These are phyloP conservation scores for Aschersonia sp. DNA, from an alignment of 2,329 filamentous ascomycete genomes.

Conservation along the genomic window DNA sequence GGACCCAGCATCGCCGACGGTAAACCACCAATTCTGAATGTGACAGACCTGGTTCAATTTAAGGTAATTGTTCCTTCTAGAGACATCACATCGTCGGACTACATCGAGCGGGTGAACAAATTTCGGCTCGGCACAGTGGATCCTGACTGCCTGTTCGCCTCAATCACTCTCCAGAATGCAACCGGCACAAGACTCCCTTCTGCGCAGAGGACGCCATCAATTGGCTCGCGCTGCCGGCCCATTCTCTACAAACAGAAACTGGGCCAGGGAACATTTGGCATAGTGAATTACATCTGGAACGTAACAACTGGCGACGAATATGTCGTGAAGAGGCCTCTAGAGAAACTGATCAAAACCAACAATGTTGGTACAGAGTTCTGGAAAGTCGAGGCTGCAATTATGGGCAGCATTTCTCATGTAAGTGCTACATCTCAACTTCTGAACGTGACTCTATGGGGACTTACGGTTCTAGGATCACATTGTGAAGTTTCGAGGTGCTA, in stretches of 20 bases:
- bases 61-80: not conserved
- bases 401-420: slow-evolving; percentile 9
- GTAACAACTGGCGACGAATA: not conserved
- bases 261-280: not conserved
- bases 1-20: not conserved
- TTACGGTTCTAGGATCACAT: not conserved
- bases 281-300: not conserved
- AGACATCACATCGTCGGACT: not conserved
- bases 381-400: slow-evolving; percentile 10
- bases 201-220: not conserved
- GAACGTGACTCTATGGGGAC: slow-evolving; percentile 1
- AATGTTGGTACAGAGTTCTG: slow-evolving; percentile 3
- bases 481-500: not conserved
- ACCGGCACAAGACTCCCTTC: not conserved
- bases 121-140: not conserved
- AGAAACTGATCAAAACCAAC: not conserved
- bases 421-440: not conserved
- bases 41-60: not conserved
- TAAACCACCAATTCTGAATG: not conserved
- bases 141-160: not conserved
- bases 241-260: not conserved
- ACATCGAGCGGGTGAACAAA: not conserved
- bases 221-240: not conserved
- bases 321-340: not conserved
- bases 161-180: not conserved